A percentile compares a stretch with the other conserved stretches of the same genome.
phyloP scores from a whole-genome alignment of 305 asterid species.

The Plantago lanceolata region DNA sequence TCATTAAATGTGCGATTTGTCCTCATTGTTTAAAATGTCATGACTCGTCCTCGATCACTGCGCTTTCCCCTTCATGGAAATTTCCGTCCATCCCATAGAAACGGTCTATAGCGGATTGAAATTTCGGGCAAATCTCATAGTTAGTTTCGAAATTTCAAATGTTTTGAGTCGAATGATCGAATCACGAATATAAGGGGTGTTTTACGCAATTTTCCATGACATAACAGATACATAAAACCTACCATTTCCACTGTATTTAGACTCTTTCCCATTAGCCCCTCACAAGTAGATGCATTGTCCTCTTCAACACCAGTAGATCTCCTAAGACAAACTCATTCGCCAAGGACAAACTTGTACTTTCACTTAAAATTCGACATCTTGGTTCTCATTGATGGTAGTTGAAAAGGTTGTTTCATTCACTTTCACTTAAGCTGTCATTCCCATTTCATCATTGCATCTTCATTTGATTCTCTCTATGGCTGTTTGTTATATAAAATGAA shows the following conservation, averaged over 20 bases:
- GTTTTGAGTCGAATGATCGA: too few species aligned
- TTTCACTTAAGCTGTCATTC: conserved; percentile 36
- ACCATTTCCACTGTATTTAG: conserved; percentile 1
- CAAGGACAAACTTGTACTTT: conserved; percentile 27
- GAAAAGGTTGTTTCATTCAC: conserved; percentile 48
- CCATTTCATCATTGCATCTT: conserved; percentile 29
- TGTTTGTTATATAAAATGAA: conserved; percentile 10
- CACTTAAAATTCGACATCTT: conserved; percentile 8
- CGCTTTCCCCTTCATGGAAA: too few species aligned
- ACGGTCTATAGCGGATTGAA: too few species aligned
- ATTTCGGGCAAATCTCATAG: too few species aligned
- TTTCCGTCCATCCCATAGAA: too few species aligned
- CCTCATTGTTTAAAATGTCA: too few species aligned
- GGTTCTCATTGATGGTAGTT: conserved; percentile 33
- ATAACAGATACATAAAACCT: not conserved
- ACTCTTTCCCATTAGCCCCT: conserved; percentile 29
- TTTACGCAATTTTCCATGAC: too few species aligned
- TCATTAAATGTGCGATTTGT: too few species aligned
- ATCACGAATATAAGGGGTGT: too few species aligned
- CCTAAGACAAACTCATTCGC: conserved; percentile 15
- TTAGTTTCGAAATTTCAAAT: too few species aligned
- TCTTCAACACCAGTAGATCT: conserved; percentile 2
- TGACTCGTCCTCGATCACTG: too few species aligned
- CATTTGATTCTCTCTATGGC: conserved; percentile 18
- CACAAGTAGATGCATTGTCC: conserved; percentile 1